Evolutionary conservation across 2,329 filamentous ascomycete species (phyloP).

Genomic region (Fusarium papillatum): DNA sequence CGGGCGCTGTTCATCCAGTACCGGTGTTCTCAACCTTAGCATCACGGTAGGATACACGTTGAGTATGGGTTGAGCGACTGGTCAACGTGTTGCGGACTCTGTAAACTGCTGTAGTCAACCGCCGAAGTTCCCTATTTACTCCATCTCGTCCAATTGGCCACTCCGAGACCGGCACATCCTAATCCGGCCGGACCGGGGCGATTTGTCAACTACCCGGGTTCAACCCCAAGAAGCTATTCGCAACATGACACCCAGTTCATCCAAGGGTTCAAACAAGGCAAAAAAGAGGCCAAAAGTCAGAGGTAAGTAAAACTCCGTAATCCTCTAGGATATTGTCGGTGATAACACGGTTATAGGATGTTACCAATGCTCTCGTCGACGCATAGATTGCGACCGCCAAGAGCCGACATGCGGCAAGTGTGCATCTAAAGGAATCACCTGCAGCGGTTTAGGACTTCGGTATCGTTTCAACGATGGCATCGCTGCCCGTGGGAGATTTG

Average conservation of each 20-base stretch:
- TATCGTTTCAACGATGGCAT: conserved; percentile 42
- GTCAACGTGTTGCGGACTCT: not conserved
- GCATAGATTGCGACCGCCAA: conserved; percentile 41
- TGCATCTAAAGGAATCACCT: conserved; percentile 31
- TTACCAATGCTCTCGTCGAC: conserved; percentile 40
- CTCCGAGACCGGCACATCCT: not conserved
- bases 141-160: not conserved
- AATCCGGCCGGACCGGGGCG: not conserved
- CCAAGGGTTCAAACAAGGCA: conserved; percentile 6
- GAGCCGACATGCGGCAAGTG: conserved; percentile 40
- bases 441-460: conserved; percentile 35
- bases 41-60: not conserved
- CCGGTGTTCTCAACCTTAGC: not conserved
- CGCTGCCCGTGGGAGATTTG: conserved; percentile 37
- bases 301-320: not conserved
- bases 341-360: conserved; percentile 22
- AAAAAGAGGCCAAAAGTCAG: conserved; percentile 35
- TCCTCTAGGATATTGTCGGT: rapidly evolving
- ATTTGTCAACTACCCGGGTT: not conserved
- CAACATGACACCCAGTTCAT: conserved; percentile 14
- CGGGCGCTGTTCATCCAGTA: not conserved
- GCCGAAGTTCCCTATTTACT: too few relatives aligned
- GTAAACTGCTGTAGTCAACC: not conserved
- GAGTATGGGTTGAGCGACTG: not conserved
- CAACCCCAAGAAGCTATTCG: not conserved